Evolutionary conservation across 2,329 filamentous ascomycete species (phyloP).

Genomic region (Aspergillus hortae): DNA sequence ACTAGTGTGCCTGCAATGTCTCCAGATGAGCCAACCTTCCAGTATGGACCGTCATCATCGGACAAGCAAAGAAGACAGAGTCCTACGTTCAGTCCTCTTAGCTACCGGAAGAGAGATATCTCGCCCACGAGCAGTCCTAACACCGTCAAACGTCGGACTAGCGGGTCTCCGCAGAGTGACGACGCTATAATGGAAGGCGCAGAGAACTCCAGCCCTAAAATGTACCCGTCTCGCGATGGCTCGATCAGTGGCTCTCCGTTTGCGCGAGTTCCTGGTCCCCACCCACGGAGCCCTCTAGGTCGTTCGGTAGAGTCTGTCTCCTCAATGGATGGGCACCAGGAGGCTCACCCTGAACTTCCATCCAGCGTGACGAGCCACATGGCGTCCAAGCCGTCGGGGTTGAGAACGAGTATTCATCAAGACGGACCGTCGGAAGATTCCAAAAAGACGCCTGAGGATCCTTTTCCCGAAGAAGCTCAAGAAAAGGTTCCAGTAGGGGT

Average conservation of each 20-base stretch:
- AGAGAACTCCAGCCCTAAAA: conserved; percentile 21
- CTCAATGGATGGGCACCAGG: conserved; percentile 20
- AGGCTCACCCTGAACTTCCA: conserved; percentile 17
- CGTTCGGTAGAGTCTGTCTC: conserved; percentile 27
- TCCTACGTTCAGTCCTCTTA: conserved; percentile 4
- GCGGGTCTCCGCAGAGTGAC: conserved; percentile 23
- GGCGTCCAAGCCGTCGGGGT: conserved; percentile 23
- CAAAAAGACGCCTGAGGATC: conserved; percentile 10
- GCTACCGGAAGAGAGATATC: conserved; percentile 30
- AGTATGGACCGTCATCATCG: conserved; percentile 17
- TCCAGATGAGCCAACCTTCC: conserved; percentile 16
- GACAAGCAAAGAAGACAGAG: conserved; percentile 15
- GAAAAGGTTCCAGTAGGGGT: conserved; percentile 77
- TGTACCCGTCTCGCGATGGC: conserved; percentile 25
- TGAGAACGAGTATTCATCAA: conserved; percentile 24
- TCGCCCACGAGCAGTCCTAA: conserved; percentile 27
- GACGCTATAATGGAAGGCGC: conserved; percentile 19
- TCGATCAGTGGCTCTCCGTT: conserved; percentile 50
- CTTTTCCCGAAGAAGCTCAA: conserved; percentile 28
- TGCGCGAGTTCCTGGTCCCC: conserved; percentile 38
- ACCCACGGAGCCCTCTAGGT: conserved; percentile 26
- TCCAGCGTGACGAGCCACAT: conserved; percentile 11
- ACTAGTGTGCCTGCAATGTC: conserved; percentile 12
- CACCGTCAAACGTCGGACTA: conserved; percentile 25
- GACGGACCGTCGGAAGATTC: conserved; percentile 13